These are phyloP conservation scores for Starmera pachycereana DNA, from an alignment of 805 yeast genomes.

Conservation along the genomic window DNA sequence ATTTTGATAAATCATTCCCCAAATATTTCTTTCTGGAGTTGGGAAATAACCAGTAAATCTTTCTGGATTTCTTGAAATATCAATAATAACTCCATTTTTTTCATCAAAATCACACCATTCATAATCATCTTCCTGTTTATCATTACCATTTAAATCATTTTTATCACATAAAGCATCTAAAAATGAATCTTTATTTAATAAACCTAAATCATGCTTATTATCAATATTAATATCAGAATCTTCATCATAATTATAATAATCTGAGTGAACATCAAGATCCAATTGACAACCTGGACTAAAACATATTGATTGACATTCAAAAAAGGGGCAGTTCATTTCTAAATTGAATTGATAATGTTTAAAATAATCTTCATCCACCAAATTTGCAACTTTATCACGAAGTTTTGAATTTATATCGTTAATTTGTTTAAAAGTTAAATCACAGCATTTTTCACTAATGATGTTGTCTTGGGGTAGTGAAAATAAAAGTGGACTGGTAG, in stretches of 20 bases:
- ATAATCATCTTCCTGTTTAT: conserved; percentile 24
- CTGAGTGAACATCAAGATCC: conserved; percentile 19
- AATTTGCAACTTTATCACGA: conserved; percentile 43
- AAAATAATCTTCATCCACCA: conserved; percentile 74
- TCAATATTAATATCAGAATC: conserved; percentile 17
- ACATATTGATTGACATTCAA: conserved; percentile 51
- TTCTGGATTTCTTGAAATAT: conserved; percentile 83
- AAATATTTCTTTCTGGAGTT: conserved; percentile 79
- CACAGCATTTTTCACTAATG: conserved; percentile 22
- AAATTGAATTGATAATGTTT: conserved; percentile 62
- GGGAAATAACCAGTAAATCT: conserved; percentile 96
- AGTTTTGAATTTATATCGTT: conserved; percentile 40
- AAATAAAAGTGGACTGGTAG: too few species aligned
- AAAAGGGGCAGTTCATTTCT: conserved; percentile 75
- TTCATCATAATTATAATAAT: conserved; percentile 16
- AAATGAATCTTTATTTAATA: conserved; percentile 24
- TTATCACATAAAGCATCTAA: conserved; percentile 27
- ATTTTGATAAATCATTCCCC: conserved; percentile 88
- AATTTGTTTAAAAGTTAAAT: conserved; percentile 34
- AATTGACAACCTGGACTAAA: conserved; percentile 20
- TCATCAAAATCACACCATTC: conserved; percentile 66
- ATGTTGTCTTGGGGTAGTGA: neutral
- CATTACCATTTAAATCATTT: conserved; percentile 22
- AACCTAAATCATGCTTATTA: conserved; percentile 35
- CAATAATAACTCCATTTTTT: conserved; percentile 72